Evolutionary conservation across 2,329 filamentous ascomycete genomes (phyloP), one percentile per base, ranked within the genome.

Genomic region (Paraphoma sp.): DNA sequence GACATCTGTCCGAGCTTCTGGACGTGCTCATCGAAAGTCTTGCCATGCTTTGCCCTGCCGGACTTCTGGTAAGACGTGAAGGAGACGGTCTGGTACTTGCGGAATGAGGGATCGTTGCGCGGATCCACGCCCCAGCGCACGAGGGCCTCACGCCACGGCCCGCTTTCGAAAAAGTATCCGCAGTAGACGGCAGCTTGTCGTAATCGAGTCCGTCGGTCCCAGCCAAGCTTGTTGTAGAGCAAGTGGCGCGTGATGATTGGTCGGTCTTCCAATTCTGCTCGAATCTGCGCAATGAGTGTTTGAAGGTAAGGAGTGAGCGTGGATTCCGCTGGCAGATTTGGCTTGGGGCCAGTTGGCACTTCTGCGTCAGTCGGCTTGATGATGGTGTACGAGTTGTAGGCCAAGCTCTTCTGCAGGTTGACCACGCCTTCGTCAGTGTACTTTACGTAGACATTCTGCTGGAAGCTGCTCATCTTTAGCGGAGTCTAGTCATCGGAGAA

Each of bases 161-260:
- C 95, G 18, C 90, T 92, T 56, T 90, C 89, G 82, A 98, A 97
- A 77, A 93, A 92, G 78, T 97, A 99, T 8, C 91, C 93, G 4
- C 92, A 87, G 68, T 95, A 94, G 60, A 92, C 90, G 50, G 93
- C 85, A 45, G 91, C 91, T 70, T 89, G 85, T 67, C 92, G 90
- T 57, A 97, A 79, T 16, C 80, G 77, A 51, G 82, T 81, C 28
- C 83, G 81, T 56, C 82, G 81, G 47, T 83, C 79, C 59, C 78
- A 76, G 33, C 78, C 77, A 30, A 97, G 82, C 50, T 85, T 83
- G 76, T 97, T 97, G 66, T 89, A 83, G 12, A 97, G 82, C 2
- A 89, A 90, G 17, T 94, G 87, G 0, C 93, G 87, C 3, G 94
- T 97, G 87, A 93, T 96, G 45, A 97, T 87, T 0, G 93, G 93